A percentile compares a stretch with the other conserved stretches of the same genome.
These are phyloP conservation scores for Hemisphaericaspora lyxosophila DNA, from an alignment of 1,139 yeast genomes.

Conservation along the genomic window DNA sequence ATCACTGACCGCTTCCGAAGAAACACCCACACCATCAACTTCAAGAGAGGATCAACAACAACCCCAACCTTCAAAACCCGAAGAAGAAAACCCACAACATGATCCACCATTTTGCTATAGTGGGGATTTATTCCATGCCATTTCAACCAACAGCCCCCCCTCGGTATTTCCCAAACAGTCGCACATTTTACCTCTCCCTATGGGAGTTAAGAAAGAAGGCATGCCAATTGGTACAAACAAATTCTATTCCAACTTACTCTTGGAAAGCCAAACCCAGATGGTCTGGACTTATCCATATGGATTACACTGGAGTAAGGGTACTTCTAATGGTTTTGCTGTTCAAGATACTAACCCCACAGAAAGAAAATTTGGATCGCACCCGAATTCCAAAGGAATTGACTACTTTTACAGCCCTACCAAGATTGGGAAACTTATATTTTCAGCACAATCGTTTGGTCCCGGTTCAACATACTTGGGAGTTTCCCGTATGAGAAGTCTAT, in stretches of 20 bases:
- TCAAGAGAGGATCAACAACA: neutral
- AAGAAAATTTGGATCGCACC: constrained; percentile 70
- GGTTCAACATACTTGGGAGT: constrained; percentile 40
- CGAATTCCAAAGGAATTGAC: no score
- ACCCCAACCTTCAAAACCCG: neutral
- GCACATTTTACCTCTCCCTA: constrained; percentile 53
- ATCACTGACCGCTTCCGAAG: constrained; percentile 6
- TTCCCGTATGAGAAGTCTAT: constrained; percentile 53
- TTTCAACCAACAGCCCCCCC: constrained; percentile 51
- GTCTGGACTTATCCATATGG: constrained; percentile 86
- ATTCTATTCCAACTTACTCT: constrained; percentile 75
- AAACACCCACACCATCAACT: neutral
- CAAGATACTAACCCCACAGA: constrained; percentile 60
- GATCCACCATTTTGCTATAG: constrained; percentile 20
- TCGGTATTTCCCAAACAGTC: constrained; percentile 46
- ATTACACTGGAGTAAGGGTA: constrained; percentile 53
- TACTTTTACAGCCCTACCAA: constrained; percentile 58
- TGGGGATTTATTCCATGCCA: constrained; percentile 47
- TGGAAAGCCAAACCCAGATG: constrained; percentile 61
- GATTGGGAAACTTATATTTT: constrained; percentile 52
- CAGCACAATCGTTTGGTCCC: constrained; percentile 50
- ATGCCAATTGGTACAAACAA: constrained; percentile 75
- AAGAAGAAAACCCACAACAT: neutral
- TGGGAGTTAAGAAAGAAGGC: constrained; percentile 42
- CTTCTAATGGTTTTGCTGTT: constrained; percentile 61